Base-by-base conservation (phyloP, 352 stramenopile species). In the Pilasporangium apinafurcum region DNA sequence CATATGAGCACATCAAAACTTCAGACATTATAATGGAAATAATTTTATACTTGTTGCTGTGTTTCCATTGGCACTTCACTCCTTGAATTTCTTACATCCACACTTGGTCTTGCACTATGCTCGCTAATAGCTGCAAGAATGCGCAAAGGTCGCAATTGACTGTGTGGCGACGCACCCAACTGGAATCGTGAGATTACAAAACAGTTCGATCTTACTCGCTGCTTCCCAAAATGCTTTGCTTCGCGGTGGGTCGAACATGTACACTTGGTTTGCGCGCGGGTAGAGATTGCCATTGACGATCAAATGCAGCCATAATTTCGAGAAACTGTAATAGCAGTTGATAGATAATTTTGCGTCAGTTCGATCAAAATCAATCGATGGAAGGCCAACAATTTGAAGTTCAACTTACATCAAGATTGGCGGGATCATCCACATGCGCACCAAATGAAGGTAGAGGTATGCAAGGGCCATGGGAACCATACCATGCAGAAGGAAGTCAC, bases 401-500 rank as follows among this genome's bases (percentile, higher is more conserved):
- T 9, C n/a, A 16, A 65, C 63, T 36, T 58, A 75, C 63, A 67
- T 20, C 31, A 79, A 57, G 35, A 68, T 68, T 3, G 62, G 63
- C 17, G 37, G 18, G 1, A 56, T 75, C 67, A 79, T 79, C 67
- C 67, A 79, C 28, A 79, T 32, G 8, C 47, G 44, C 17, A 79
- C 60, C 14, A 70, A 52, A 31, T 53, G 53, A 17, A 79, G 42
- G 44, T 79, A 73, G 53, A 53, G 72, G 44, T 62, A 62, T 22
- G 59, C 54, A 27, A 79, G 58, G 18, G 46, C 51, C 25, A 71
- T 44, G 24, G 67, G 67, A 37, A 72, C 48, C 31, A 56, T 56
- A 55, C 75, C 63, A 49, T 79, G 67, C 37, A 79, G 42, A 30
- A 69, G 10, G 5, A 63, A 37, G 42, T 79, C 67, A 17, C 72